These are phyloP conservation scores for Gastrodia elata DNA, from an alignment of 106 monocot species.

Conservation along the genomic window DNA sequence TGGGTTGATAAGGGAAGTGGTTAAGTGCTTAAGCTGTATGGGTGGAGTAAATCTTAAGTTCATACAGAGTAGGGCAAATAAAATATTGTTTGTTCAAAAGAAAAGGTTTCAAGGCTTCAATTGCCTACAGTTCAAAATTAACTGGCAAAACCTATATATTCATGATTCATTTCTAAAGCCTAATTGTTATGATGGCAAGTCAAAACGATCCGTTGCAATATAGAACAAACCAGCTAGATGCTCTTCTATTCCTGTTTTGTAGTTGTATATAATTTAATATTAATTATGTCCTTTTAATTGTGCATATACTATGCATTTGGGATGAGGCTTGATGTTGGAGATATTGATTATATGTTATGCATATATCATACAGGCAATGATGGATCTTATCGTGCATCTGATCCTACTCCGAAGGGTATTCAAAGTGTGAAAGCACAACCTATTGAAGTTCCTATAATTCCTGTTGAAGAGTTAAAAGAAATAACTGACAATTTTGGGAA, in stretches of 20 bases:
- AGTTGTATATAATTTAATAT: neutral
- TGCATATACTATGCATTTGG: neutral
- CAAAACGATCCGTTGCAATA: neutral
- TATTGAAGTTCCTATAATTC: conserved; percentile 16
- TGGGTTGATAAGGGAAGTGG: neutral
- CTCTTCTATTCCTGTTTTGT: neutral
- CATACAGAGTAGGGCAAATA: neutral
- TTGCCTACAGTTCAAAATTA: neutral
- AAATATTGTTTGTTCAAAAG: neutral
- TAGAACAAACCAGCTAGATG: neutral
- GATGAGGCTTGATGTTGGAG: neutral
- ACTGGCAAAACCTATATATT: neutral
- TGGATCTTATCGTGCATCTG: conserved; percentile 6
- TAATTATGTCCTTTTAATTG: conserved; percentile 1
- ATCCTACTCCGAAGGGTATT: conserved; percentile 6
- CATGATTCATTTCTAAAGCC: neutral
- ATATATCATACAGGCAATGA: conserved; percentile 4
- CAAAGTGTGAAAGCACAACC: conserved; percentile 10
- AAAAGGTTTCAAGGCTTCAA: neutral
- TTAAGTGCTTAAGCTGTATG: neutral
- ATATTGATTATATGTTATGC: neutral
- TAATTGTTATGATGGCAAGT: neutral
- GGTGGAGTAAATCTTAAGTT: neutral
- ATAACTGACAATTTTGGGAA: conserved; percentile 16
- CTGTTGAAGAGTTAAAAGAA: conserved; percentile 15